Conservation (phyloP, 2,329 filamentous ascomycete genomes). For the Aaosphaeria pasadenensis region DNA sequence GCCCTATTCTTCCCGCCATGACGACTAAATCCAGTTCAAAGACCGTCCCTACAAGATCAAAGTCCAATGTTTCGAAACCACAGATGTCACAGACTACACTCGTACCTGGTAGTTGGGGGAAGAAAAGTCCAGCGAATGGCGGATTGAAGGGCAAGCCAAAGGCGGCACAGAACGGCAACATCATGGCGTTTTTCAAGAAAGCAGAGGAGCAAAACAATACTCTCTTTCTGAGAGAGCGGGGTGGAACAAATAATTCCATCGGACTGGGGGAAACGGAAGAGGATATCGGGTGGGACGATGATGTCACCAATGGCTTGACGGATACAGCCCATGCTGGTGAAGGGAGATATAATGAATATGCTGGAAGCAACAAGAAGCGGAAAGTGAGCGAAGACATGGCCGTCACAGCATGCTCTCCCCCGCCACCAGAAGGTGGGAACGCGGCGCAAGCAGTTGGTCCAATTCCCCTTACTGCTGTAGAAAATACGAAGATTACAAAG, state of each 20-base stretch:
- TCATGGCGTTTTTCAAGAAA: conserved; percentile 56
- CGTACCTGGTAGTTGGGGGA: conserved; percentile 26
- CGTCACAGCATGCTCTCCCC: conserved; percentile 38
- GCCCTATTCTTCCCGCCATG: conserved; percentile 12
- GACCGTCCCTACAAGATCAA: conserved; percentile 7
- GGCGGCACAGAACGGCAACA: conserved; percentile 48
- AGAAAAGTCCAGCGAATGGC: conserved; percentile 28
- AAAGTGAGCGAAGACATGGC: conserved; percentile 36
- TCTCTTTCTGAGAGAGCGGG: conserved; percentile 36
- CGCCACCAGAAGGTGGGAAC: conserved; percentile 15
- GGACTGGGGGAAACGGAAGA: conserved; percentile 17
- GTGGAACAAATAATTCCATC: conserved; percentile 17
- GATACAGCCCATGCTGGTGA: conserved; percentile 11
- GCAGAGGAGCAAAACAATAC: conserved; percentile 40
- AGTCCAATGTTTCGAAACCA: conserved; percentile 9
- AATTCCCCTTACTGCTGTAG: not conserved
- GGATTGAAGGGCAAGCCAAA: conserved; percentile 33
- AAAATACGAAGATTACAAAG: conserved; percentile 14
- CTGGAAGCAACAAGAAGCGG: conserved; percentile 41
- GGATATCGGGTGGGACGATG: conserved; percentile 25
- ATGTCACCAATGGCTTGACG: conserved; percentile 12
- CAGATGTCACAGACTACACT: conserved; percentile 32
- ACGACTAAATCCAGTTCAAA: conserved; percentile 20
- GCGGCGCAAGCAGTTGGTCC: not conserved
- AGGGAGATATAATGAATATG: conserved; percentile 44